Conservation (phyloP, 768 basidiomycete species). For the Coprinopsis cinerea region DNA sequence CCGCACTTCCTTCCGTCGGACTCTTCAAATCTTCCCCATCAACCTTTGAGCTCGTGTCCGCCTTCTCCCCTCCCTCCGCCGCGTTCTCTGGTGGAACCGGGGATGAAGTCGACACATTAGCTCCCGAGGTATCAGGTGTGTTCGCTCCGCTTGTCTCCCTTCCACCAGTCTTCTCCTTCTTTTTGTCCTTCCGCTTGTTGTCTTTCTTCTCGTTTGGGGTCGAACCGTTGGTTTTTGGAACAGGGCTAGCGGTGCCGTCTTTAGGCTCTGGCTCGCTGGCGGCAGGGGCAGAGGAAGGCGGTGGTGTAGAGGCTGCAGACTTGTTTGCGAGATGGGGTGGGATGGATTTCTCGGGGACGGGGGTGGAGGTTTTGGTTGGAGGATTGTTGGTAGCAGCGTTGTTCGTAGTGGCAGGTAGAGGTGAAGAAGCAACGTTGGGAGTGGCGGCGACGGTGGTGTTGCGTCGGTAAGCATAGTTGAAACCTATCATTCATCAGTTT, state of each 20-base stretch:
- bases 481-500: constrained; percentile 44
- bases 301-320: constrained; percentile 30
- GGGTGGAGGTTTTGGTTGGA: constrained; percentile 32
- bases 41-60: constrained; percentile 11
- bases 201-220: constrained; percentile 43
- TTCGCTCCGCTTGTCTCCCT: constrained; percentile 21
- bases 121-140: constrained; percentile 20
- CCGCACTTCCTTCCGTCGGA: constrained; percentile 51
- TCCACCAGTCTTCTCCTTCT: constrained; percentile 34
- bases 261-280: constrained; percentile 27
- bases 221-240: constrained; percentile 37
- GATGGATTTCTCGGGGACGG: constrained; percentile 26
- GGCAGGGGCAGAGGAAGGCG: constrained; percentile 27
- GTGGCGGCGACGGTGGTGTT: constrained; percentile 56
- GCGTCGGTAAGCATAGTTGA: constrained; percentile 93
- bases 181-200: constrained; percentile 56
- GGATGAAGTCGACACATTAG: constrained; percentile 22
- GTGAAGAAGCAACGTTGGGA: constrained; percentile 49
- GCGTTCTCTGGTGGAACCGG: constrained; percentile 24
- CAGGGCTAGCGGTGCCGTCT: constrained; percentile 28
- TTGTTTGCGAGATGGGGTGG: constrained; percentile 29
- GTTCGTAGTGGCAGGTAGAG: constrained; percentile 36
- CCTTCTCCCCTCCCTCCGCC: constrained; percentile 16
- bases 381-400: constrained; percentile 30
- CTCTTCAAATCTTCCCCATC: constrained; percentile 42